phyloP scores from a whole-genome alignment of 305 asterid species.

The Rubia peregrina region DNA sequence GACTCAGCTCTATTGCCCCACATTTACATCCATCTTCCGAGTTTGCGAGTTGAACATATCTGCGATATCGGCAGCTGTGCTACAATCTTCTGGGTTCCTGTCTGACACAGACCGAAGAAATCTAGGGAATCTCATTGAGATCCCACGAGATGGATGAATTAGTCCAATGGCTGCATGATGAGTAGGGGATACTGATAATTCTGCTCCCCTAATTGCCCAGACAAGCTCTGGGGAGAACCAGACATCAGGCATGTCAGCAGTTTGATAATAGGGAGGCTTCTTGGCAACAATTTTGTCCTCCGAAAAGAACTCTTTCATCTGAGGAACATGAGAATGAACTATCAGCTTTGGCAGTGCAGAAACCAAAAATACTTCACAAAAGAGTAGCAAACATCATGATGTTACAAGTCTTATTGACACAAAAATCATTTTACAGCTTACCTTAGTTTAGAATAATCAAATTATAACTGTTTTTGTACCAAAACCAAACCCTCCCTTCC shows the following conservation, averaged over 20 bases:
- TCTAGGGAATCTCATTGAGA: conserved; percentile 78
- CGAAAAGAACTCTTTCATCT: conserved; percentile 70
- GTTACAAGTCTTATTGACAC: not conserved
- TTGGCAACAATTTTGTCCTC: conserved; percentile 49
- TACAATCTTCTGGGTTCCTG: conserved; percentile 79
- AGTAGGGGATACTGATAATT: conserved; percentile 67
- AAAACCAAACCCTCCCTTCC: not conserved
- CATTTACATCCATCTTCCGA: conserved; percentile 62
- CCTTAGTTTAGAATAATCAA: not conserved
- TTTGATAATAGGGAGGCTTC: conserved; percentile 65
- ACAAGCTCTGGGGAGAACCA: conserved; percentile 80
- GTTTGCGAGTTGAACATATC: conserved; percentile 66
- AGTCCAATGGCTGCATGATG: conserved; percentile 79
- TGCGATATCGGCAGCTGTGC: conserved; percentile 61
- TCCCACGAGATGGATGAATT: conserved; percentile 76
- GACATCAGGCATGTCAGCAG: conserved; percentile 71
- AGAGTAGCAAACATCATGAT: not conserved
- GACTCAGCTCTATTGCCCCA: not conserved
- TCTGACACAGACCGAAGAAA: conserved; percentile 46
- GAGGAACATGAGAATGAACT: conserved; percentile 18
- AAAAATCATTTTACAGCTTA: not conserved
- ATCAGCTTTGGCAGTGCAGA: conserved; percentile 3
- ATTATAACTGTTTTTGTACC: not conserved
- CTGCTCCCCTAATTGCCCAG: conserved; percentile 86
- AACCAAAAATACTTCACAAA: not conserved